Evolutionary conservation across 2,329 filamentous ascomycete genomes (phyloP).

Genomic region (Phialocephala sp.): DNA sequence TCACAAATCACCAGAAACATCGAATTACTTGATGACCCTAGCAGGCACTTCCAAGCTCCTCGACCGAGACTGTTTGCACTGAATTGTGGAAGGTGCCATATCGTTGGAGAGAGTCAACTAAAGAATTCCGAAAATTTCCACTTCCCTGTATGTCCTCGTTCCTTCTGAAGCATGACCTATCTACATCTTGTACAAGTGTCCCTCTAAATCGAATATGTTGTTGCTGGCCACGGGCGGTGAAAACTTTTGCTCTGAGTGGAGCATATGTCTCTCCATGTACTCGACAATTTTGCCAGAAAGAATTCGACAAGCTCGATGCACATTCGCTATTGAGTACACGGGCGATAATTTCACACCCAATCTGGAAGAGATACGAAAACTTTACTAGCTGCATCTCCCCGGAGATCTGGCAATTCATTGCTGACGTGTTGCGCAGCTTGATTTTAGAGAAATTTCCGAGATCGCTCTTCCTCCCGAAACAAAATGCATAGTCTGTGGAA

Average conservation of each 20-base stretch:
- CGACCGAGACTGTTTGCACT: conserved; percentile 46
- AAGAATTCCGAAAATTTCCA: conserved; percentile 38
- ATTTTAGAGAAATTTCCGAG: conserved; percentile 30
- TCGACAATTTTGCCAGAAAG: neutral
- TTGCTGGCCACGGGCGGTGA: neutral
- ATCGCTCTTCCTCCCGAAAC: conserved; percentile 39
- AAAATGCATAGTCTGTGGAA: conserved; percentile 45
- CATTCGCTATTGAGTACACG: neutral
- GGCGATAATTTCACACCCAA: neutral
- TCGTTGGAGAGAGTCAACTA: conserved; percentile 46
- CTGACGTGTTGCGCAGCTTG: conserved; percentile 24
- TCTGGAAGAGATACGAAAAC: neutral
- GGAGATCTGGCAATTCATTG: neutral
- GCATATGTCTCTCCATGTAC: neutral
- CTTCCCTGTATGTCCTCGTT: conserved; percentile 38
- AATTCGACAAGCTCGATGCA: neutral
- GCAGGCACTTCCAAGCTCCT: conserved; percentile 38
- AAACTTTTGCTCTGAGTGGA: neutral
- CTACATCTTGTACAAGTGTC: neutral
- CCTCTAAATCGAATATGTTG: neutral
- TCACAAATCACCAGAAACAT: conserved; percentile 46
- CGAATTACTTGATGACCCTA: conserved; percentile 45
- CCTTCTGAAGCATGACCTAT: neutral
- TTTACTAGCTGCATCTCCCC: neutral
- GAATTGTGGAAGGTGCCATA: conserved; percentile 46